phyloP scores from a whole-genome alignment of 176 grass and related monocot species.

The Tillandsia leiboldiana region DNA sequence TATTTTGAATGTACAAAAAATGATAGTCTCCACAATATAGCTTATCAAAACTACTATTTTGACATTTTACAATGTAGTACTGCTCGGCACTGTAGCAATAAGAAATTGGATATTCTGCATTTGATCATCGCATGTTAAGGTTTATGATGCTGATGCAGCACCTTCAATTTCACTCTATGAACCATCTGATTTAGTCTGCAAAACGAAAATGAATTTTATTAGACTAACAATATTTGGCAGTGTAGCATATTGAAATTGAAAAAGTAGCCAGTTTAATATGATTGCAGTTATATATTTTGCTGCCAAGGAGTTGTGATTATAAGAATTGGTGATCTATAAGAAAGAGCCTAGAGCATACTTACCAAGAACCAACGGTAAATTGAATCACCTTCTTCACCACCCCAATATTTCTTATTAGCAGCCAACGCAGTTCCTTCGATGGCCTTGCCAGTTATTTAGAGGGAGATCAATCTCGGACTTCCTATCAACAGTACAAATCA shows the following conservation, averaged over 20 bases:
- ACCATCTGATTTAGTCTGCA: too few species aligned
- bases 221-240: background rate
- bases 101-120: too few species aligned
- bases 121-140: too few species aligned
- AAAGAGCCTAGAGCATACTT: slow-evolving; percentile 20
- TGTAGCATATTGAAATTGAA: background rate
- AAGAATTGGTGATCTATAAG: background rate
- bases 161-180: too few species aligned
- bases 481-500: slow-evolving; percentile 39
- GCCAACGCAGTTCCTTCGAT: slow-evolving; percentile 63
- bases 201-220: too few species aligned
- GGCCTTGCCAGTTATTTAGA: slow-evolving; percentile 53
- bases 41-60: too few species aligned
- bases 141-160: too few species aligned
- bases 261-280: background rate
- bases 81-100: too few species aligned
- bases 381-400: slow-evolving; percentile 89
- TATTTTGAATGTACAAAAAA: too few species aligned
- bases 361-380: slow-evolving; percentile 80
- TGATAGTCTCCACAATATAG: too few species aligned
- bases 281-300: background rate
- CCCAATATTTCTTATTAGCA: slow-evolving; percentile 80
- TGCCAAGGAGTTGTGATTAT: background rate
- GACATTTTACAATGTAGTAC: too few species aligned
- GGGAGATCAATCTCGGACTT: slow-evolving; percentile 55